Evolutionary conservation across 176 grass and related monocot genomes (phyloP), one percentile per base, ranked within the genome.

Genomic region (Hyparrhenia diplandra): DNA sequence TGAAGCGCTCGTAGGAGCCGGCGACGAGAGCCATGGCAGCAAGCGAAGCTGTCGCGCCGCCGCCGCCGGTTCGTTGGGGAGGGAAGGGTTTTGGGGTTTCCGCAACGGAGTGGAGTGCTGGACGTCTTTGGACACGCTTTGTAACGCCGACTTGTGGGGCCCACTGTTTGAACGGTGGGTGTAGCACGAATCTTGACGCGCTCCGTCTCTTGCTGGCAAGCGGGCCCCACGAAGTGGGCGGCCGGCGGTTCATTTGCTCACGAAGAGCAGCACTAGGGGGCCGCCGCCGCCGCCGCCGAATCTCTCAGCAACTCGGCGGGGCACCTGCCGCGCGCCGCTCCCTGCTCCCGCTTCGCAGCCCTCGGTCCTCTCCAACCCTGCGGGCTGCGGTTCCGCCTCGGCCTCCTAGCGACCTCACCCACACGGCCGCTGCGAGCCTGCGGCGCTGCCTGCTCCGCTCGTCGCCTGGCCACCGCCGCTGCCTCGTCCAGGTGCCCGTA

Each of bases 1-100:
- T 93, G 76, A 95, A 95, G 85, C 92, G 94, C 85, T 99, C 88
- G 90, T 99, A 99, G 10, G 96, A 99, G 37, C 92, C 92, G 62
- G 92, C 92, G 74, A 99, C 64, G 88, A 95, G 83, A 29, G 96
- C 84, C 92, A 95, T 93, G 49, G 25, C 45, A 11, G 43, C 32
- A 29, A 42, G 24, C 37, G 4, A 31, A 37, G 24, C n/a, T 69
- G 35, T 24, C 45, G 65, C 24, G 54, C 45, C 83, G 61, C 76
- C 75, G 75, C 34, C 36, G 75, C 52, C 71, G 57, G 5, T 63
- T 29, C 7, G 68, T 41, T 67, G 11, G 62, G 62, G 11, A 30
- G 21, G 52, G 13, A 13, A 64, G 66, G 75, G 57, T 65, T 71
- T 77, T 49, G 67, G 41, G 32, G 68, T 64, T n/a, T n/a, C n/a